Conservation (phyloP, 208 protist species). For the Crithidia thermophila region DNA sequence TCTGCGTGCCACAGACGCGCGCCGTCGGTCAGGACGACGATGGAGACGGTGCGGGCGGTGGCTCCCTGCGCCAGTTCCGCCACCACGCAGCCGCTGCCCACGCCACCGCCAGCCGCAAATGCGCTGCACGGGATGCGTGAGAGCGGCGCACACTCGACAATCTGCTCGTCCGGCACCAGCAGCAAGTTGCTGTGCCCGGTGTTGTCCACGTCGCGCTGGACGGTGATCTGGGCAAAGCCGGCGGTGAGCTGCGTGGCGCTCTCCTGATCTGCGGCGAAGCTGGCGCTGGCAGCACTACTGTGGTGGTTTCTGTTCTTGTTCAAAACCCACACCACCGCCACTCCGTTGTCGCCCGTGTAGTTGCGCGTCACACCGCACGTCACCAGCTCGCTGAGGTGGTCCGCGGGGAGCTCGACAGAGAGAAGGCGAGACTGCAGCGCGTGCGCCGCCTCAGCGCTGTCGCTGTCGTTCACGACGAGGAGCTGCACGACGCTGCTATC, state of each 20-base stretch:
- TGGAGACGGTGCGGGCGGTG: constrained; percentile 26
- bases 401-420: constrained; percentile 58
- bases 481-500: constrained; percentile 54
- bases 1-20: constrained; percentile 59
- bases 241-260: constrained; percentile 10
- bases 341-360: constrained; percentile 48
- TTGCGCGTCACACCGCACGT: constrained; percentile 70
- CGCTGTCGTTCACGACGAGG: constrained; percentile 49
- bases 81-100: constrained; percentile 43
- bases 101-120: constrained; percentile 9
- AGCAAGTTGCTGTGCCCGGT: constrained; percentile 51
- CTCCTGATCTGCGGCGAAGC: constrained; percentile 11
- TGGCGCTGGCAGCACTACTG: too few species aligned
- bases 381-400: constrained; percentile 36
- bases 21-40: constrained; percentile 70
- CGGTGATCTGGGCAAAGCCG: constrained; percentile 46
- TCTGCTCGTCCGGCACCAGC: constrained; percentile 45
- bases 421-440: constrained; percentile 62
- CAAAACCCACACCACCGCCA: constrained; percentile 71
- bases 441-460: constrained; percentile 40
- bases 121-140: constrained; percentile 22
- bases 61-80: constrained; percentile 37
- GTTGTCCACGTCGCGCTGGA: constrained; percentile 60
- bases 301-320: too few species aligned
- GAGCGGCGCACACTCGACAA: constrained; percentile 46